Percentiles rank a stretch among this genome's conserved stretches.
These are phyloP conservation scores for Pseudocercospora cruenta DNA, from an alignment of 2,329 filamentous ascomycete genomes.

Conservation along the genomic window DNA sequence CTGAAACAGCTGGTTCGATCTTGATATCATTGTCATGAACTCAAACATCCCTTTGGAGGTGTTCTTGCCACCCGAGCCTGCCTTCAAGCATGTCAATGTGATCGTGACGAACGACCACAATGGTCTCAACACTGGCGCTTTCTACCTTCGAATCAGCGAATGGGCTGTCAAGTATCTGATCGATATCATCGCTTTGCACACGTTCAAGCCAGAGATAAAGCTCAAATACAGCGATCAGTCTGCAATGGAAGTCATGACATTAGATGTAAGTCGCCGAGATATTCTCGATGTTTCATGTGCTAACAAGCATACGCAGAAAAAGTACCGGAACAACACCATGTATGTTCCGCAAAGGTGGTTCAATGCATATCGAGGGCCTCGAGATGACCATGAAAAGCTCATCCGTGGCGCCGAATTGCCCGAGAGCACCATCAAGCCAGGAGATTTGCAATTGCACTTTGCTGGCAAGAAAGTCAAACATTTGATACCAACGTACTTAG, in stretches of 20 bases:
- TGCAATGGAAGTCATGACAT: slow-evolving; percentile 5
- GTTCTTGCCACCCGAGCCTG: slow-evolving; percentile 37
- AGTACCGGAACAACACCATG: slow-evolving; percentile 7
- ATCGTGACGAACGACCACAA: slow-evolving; percentile 34
- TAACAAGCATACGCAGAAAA: background rate
- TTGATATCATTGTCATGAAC: slow-evolving; percentile 38
- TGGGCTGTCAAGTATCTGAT: slow-evolving; percentile 10
- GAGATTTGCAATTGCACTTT: slow-evolving; percentile 31
- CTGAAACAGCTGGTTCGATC: slow-evolving; percentile 33
- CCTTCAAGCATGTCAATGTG: slow-evolving; percentile 31
- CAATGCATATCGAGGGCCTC: slow-evolving; percentile 27
- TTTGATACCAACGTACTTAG: slow-evolving; percentile 28
- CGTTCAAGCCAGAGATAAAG: background rate
- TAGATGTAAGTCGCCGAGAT: background rate
- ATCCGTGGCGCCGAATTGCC: slow-evolving; percentile 34
- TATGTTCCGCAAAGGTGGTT: slow-evolving; percentile 30
- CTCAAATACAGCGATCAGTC: slow-evolving; percentile 14
- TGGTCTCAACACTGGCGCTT: slow-evolving; percentile 37
- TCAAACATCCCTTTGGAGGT: slow-evolving; percentile 35
- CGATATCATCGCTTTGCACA: slow-evolving; percentile 11
- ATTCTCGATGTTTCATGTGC: background rate
- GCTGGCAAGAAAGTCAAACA: slow-evolving; percentile 28
- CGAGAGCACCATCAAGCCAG: slow-evolving; percentile 12
- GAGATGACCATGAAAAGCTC: slow-evolving; percentile 28
- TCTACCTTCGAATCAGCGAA: slow-evolving; percentile 37